Base-by-base conservation (phyloP, 192 early-diverging fungal species). In the Jimgerdemannia lactiflua region DNA sequence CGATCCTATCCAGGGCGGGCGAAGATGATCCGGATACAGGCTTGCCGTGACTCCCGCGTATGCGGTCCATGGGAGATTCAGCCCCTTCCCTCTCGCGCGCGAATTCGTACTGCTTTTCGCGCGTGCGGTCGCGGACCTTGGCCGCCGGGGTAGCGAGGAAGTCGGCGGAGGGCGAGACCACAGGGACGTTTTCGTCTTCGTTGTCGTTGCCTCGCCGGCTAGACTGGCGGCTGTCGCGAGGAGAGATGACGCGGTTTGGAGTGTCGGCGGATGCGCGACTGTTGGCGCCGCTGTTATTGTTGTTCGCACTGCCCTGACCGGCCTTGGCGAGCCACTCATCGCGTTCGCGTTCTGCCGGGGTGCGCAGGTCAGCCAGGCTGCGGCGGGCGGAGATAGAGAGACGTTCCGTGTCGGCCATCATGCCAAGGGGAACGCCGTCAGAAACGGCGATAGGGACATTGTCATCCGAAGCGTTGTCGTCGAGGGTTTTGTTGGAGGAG, bases 381-480 rank as follows among this genome's bases (percentile, higher is more conserved):
- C 67, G 67, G 19, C 40, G 67, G 40, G 67, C 40, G 40, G 29
- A 39, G 40, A 68, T 7, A 20, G 67, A 41, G 67, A 68, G 67
- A 2, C 49, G 49, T 14, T 59, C 49, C 8, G 49, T 6, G 49
- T 59, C 49, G 49, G 49, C 49, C 6, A 68, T 68, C 67, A 68
- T 68, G 6, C 67, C 67, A 9, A 68, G 67, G 19, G 67, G 67
- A 9, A 68, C 40, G 19, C 18, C 40, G 18, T 68, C 67, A 9
- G 67, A 68, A 9, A 39, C 29, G 6, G 67, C 67, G 19, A 68
- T 6, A 19, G 67, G 67, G 6, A 68, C 67, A 41, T 68, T 68
- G 67, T 68, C 67, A 18, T 68, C 67, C 29, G 67, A 68, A 9
- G 64, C 14, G 14, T 10, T 68, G 67, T 68, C 67, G 40, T 41